A percentile compares a stretch with the other conserved stretches of the same genome.
Evolutionary conservation across 345 rosid genomes (phyloP).

Genomic region (Fremontodendron californicum): DNA sequence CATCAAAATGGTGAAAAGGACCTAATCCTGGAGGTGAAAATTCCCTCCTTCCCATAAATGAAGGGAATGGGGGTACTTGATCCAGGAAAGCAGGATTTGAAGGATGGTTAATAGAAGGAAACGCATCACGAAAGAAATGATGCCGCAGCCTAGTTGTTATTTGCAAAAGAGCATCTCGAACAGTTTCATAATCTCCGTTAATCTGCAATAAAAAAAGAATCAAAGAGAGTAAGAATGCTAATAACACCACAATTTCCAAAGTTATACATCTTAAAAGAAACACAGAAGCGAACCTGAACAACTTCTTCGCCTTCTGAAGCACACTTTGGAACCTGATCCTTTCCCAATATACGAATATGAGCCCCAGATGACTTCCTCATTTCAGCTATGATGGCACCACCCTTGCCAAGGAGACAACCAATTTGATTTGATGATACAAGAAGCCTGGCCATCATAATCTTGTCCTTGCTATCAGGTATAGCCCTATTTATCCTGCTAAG

Average conservation of each 20-base stretch:
- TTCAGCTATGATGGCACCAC: conserved; percentile 67
- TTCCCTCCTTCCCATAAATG: conserved; percentile 60
- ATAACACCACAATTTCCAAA: conserved; percentile 4
- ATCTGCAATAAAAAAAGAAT: conserved; percentile 35
- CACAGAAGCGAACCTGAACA: conserved; percentile 49
- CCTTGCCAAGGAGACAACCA: conserved; percentile 79
- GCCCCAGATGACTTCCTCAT: conserved; percentile 73
- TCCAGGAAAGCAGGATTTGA: conserved; percentile 48
- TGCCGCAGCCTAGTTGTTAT: conserved; percentile 61
- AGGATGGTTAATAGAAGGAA: conserved; percentile 46
- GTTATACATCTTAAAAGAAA: conserved; percentile 6
- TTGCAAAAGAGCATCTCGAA: conserved; percentile 68
- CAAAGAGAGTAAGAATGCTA: neutral
- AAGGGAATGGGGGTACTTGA: conserved; percentile 51
- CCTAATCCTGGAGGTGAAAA: conserved; percentile 59
- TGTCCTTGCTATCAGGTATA: conserved; percentile 53
- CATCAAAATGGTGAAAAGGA: conserved; percentile 52
- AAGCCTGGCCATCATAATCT: conserved; percentile 47
- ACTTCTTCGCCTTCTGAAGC: conserved; percentile 76
- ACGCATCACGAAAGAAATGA: conserved; percentile 56
- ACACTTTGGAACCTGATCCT: conserved; percentile 69
- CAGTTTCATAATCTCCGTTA: conserved; percentile 58
- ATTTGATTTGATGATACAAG: conserved; percentile 65
- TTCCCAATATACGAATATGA: conserved; percentile 61
- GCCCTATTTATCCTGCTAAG: conserved; percentile 55